Evolutionary conservation across 331 rosid genomes (phyloP).

Genomic region (Telfairia occidentalis): DNA sequence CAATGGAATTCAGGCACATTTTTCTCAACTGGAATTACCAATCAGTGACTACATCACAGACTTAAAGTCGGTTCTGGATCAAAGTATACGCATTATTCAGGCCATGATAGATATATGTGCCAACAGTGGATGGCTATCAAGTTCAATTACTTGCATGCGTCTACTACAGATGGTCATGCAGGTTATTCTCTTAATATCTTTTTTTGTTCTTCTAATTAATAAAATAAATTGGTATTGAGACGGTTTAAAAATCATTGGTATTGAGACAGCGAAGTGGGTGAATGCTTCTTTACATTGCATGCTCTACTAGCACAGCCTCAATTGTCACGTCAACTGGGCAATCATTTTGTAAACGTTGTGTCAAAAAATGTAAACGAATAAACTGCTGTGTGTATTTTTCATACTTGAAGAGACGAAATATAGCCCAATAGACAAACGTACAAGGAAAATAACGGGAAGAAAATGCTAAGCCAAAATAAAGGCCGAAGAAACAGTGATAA

Average conservation of each 20-base stretch:
- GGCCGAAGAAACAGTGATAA: background rate
- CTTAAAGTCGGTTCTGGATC: conserved; percentile 91
- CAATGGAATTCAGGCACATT: conserved; percentile 59
- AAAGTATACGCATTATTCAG: conserved; percentile 90
- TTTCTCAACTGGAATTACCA: conserved; percentile 83
- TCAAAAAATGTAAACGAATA: too few species aligned
- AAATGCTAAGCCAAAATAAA: background rate
- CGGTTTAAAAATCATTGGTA: background rate
- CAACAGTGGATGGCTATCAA: conserved; percentile 91
- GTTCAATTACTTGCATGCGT: conserved; percentile 84
- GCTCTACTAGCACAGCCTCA: background rate
- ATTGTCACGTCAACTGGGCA: background rate
- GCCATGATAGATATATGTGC: conserved; percentile 98
- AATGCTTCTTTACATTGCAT: background rate
- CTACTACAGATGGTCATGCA: conserved; percentile 96
- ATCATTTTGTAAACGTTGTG: background rate
- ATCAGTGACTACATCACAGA: conserved; percentile 88
- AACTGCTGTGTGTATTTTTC: background rate
- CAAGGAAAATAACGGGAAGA: background rate
- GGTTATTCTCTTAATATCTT: conserved; percentile 33
- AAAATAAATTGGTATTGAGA: background rate
- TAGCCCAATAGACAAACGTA: background rate
- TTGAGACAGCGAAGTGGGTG: conserved; percentile 1
- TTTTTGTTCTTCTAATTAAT: background rate
- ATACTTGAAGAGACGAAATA: background rate